Evolutionary conservation across 2,329 filamentous ascomycete species (phyloP).

Genomic region (Endoconidiophora polonica): DNA sequence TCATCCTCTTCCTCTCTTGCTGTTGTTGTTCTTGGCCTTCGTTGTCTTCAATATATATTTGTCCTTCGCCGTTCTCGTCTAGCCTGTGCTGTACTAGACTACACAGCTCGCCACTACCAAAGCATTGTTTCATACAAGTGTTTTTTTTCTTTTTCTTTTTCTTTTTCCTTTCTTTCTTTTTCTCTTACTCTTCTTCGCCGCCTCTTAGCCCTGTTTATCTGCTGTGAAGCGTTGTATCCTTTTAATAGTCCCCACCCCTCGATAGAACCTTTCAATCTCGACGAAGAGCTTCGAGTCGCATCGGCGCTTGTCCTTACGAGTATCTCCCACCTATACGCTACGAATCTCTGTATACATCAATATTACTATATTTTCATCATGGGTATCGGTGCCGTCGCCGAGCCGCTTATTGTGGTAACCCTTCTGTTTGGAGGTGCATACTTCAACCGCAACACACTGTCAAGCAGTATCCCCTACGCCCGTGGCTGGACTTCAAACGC

Average conservation of each 20-base stretch:
- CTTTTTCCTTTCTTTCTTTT: background rate
- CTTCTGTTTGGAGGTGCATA: constrained; percentile 28
- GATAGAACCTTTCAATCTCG: background rate
- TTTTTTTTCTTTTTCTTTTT: background rate
- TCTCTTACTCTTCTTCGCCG: background rate
- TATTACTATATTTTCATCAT: constrained; percentile 16
- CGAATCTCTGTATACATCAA: background rate
- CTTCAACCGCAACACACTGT: constrained; percentile 24
- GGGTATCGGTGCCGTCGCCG: constrained; percentile 25
- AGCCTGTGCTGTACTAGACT: background rate
- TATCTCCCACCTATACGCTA: background rate
- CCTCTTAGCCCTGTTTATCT: background rate
- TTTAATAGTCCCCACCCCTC: background rate
- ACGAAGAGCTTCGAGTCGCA: background rate
- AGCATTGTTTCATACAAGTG: background rate
- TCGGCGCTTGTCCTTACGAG: background rate
- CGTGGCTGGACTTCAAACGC: constrained; percentile 11
- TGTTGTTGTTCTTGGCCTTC: background rate
- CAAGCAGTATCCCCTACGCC: constrained; percentile 12
- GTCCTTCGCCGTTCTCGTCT: background rate
- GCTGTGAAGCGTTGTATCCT: too few relatives aligned
- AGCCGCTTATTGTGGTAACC: constrained; percentile 26
- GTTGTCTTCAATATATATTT: constrained; percentile 1
- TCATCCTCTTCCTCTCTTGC: background rate
- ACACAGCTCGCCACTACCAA: too few relatives aligned